Evolutionary conservation across 495 filamentous ascomycete species (phyloP), one percentile per base, ranked within the genome.

Genomic region (Aspergillus biplanus): DNA sequence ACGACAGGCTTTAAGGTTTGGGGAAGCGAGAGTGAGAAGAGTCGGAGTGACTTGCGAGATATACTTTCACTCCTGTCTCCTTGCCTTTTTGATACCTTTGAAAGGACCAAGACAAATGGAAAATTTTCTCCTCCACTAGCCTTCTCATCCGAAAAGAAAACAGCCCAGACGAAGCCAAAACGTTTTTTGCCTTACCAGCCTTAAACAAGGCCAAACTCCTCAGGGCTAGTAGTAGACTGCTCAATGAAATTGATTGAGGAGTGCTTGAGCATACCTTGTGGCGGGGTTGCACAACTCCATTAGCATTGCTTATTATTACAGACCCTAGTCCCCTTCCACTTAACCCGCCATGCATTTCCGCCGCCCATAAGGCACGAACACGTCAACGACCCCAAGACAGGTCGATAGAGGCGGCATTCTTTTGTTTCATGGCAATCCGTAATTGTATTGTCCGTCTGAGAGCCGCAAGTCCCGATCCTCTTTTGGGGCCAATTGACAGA

Each of bases 321-420:
- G 21, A 27, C 21, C 21, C 21, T 27, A 27, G 21, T 27, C 21
- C 21, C 21, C 21, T 27, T 27, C 21, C 1, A 27, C 21, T 27
- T 27, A 2, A 2, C 52, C 35, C 58, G 44, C 67, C 62, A 62
- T 69, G 58, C 61, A 67, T 50, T 57, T 64, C 59, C 57, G 57
- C 65, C 53, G 56, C 59, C 60, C 61, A 64, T 68, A 44, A 71
- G 33, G 62, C 66, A 67, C 58, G 64, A 59, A 66, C 69, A 71
- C 69, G 69, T 71, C 69, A 71, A 71, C 60, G 37, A 46, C 54
- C 37, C 63, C 57, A 56, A 59, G 61, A 33, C 59, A 62, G 59
- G 42, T 61, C 46, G 58, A 44, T 34, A 47, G 18, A 35, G 21
- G 21, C 1, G 21, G 21, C 47, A 49, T 33, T 48, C 33, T 39